A percentile compares a stretch with the other conserved stretches of the same genome.
phyloP scores from a whole-genome alignment of 371 early-diverging fungal species.

The Mucor plumbeus region DNA sequence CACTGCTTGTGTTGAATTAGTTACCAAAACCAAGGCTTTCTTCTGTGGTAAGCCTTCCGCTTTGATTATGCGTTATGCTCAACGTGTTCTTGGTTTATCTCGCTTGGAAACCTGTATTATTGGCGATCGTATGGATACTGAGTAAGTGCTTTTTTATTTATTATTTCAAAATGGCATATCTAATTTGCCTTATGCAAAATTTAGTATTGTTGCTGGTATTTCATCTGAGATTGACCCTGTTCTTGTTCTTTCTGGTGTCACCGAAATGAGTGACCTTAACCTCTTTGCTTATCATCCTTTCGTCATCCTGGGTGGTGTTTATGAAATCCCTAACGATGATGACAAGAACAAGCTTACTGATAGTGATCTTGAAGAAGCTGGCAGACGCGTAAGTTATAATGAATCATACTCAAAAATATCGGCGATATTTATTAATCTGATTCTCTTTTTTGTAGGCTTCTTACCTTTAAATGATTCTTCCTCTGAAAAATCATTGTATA shows the following conservation, averaged over 20 bases:
- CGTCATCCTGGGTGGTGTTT: constrained; percentile 64
- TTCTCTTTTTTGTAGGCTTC: constrained; percentile 16
- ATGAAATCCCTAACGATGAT: constrained; percentile 59
- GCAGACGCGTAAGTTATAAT: constrained; percentile 41
- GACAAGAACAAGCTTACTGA: constrained; percentile 45
- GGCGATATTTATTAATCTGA: constrained; percentile 2
- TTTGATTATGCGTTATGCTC: constrained; percentile 73
- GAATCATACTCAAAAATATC: background rate
- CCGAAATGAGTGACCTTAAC: constrained; percentile 55
- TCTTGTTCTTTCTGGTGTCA: constrained; percentile 69
- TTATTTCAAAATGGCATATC: background rate
- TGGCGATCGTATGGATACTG: constrained; percentile 78
- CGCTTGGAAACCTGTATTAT: constrained; percentile 71
- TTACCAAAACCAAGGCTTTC: constrained; percentile 71
- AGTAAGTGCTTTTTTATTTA: constrained; percentile 29
- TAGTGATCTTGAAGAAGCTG: constrained; percentile 49
- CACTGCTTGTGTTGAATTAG: constrained; percentile 63
- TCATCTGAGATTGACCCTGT: constrained; percentile 68
- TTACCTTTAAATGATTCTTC: constrained; percentile 21
- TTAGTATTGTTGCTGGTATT: constrained; percentile 58
- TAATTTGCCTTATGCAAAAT: background rate
- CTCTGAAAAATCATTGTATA: background rate
- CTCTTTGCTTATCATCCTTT: constrained; percentile 66
- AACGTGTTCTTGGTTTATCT: constrained; percentile 58
- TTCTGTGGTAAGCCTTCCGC: constrained; percentile 71